Percentiles rank a stretch among this genome's conserved stretches.
Evolutionary conservation across 495 filamentous ascomycete species (phyloP).

Genomic region (Penicillium cinerascens): DNA sequence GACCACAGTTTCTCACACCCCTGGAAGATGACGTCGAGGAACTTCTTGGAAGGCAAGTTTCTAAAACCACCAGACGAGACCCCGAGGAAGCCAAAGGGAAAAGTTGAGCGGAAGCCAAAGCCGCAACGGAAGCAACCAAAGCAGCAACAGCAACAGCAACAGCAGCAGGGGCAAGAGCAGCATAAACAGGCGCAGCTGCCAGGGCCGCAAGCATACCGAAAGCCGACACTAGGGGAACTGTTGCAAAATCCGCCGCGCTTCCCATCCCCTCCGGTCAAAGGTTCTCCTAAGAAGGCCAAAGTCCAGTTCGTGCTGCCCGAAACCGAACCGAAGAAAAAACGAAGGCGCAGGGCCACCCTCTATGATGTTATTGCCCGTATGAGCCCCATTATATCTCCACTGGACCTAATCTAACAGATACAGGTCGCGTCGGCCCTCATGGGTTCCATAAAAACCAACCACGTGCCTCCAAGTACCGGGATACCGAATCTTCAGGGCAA

Average conservation of each 20-base stretch:
- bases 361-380: constrained; percentile 82
- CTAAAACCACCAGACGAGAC: not conserved
- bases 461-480: constrained; percentile 42
- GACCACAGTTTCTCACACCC: not conserved
- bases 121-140: not conserved
- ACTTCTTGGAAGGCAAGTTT: not conserved
- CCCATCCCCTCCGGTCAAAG: not conserved
- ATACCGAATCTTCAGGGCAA: constrained; percentile 50
- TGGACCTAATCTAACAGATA: constrained; percentile 5
- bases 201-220: not conserved
- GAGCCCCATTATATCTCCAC: not conserved
- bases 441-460: constrained; percentile 40
- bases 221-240: not conserved
- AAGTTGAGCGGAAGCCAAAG: not conserved
- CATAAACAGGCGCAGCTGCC: not conserved
- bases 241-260: not conserved
- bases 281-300: not conserved
- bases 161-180: too few species aligned
- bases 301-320: not conserved
- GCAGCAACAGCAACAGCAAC: not conserved
- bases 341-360: constrained; percentile 48
- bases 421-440: constrained; percentile 50
- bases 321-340: constrained; percentile 8
- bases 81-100: not conserved
- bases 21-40: not conserved